Percentiles rank a stretch among this genome's conserved stretches.
Evolutionary conservation across 192 early-diverging fungal genomes (phyloP).

Genomic region (Geranomyces michiganensis): DNA sequence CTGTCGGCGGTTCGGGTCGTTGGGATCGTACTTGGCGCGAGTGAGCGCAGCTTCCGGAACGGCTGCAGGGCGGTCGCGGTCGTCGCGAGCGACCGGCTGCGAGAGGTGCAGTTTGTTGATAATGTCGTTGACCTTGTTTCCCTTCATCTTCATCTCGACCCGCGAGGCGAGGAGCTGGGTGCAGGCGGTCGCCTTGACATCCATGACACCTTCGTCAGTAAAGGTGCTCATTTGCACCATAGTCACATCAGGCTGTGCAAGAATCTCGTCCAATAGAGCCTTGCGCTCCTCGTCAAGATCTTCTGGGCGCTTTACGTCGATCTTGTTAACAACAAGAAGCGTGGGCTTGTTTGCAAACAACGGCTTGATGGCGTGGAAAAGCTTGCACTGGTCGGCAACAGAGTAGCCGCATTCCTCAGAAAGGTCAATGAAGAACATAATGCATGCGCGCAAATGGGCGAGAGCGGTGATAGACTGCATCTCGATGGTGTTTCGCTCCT

Average conservation of each 20-base stretch:
- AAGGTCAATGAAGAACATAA: constrained; percentile 97
- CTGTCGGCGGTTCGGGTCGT: constrained; percentile 78
- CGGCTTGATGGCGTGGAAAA: constrained; percentile 96
- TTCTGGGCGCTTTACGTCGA: constrained; percentile 83
- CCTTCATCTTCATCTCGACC: constrained; percentile 95
- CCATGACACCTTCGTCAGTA: constrained; percentile 96
- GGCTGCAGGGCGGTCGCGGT: constrained; percentile 70
- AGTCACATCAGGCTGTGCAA: constrained; percentile 67
- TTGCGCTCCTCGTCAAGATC: constrained; percentile 74
- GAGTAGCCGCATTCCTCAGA: constrained; percentile 99
- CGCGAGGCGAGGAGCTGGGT: constrained; percentile 88
- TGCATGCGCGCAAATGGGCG: constrained; percentile 93
- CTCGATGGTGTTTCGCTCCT: constrained; percentile 99
- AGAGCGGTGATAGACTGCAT: constrained; percentile 99
- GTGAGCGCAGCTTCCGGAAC: constrained; percentile 77
- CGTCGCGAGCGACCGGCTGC: constrained; percentile 83
- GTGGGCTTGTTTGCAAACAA: constrained; percentile 99
- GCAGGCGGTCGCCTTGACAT: constrained; percentile 91
- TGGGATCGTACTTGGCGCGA: constrained; percentile 73
- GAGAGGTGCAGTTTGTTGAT: constrained; percentile 97
- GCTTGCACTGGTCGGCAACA: constrained; percentile 81
- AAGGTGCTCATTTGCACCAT: constrained; percentile 86
- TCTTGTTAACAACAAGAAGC: constrained; percentile 94
- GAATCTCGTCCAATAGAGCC: constrained; percentile 73
- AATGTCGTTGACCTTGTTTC: constrained; percentile 85